Base-by-base conservation (phyloP, 495 filamentous ascomycete species). In the Talaromyces nanjingensis region DNA sequence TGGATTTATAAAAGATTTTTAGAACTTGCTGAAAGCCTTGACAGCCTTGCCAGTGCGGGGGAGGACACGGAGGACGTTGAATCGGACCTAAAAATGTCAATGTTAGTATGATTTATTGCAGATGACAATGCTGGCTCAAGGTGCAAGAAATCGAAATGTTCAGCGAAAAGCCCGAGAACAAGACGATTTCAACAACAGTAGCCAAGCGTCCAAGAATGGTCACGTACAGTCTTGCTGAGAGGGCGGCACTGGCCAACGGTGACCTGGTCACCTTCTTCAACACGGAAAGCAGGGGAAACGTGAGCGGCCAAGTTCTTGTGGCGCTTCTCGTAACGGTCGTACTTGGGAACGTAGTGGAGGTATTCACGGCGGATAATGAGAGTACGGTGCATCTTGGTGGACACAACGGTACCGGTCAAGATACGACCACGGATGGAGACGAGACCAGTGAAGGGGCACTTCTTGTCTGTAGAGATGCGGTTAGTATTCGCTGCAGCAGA, bases 371-470 rank as follows among this genome's bases (percentile, higher is more conserved):
- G 96, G 86, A 99, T 96, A 85, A 98, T 87, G 76, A 97, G 85
- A 72, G 94, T 98, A 77, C 93, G 89, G 89, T 97, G 93, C 93
- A 97, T 97, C 89, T 97, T 97, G 77, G 96, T 99, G 67, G 92
- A 97, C 76, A 98, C 90, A 72, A 99, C 94, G 76, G 91, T 96
- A 74, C 94, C 94, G 74, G 93, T 97, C 68, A 99, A 85, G 89
- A 99, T 97, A 93, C 94, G 93, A 77, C 94, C 94, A 83, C 94
- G 94, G 86, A 98, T 97, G 70, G 92, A 96, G 73, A 98, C 92
- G 75, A 91, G 82, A 76, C 96, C 96, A 68, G 91, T 96, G 88
- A 98, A 99, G 71, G 94, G 94, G 88, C 94, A 99, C 86, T 99
- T 99, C 89, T 99, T 97, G 87, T 99, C 94, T 97, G 77, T 74